A percentile compares a stretch with the other conserved stretches of the same genome.
phyloP scores from a whole-genome alignment of 2,329 filamentous ascomycete genomes.

The Bipolaris gigantea region DNA sequence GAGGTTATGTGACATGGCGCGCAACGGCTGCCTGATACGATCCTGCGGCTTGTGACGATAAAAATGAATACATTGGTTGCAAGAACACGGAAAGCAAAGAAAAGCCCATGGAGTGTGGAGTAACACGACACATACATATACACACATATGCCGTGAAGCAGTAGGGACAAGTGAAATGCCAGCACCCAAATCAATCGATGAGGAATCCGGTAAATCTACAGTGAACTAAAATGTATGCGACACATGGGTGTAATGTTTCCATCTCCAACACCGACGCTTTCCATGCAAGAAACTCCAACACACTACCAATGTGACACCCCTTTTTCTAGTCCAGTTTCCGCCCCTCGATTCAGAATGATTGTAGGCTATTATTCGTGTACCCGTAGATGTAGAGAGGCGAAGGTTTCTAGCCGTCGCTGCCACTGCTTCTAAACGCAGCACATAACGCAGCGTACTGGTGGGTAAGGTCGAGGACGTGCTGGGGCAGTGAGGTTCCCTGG shows the following conservation, averaged over 20 bases:
- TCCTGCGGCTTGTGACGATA: slow-evolving; percentile 44
- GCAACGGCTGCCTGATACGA: slow-evolving; percentile 34
- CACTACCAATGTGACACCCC: background rate
- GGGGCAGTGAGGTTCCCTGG: slow-evolving; percentile 90
- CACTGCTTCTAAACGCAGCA: slow-evolving; percentile 91
- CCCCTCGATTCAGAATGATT: background rate
- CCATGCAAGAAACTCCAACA: slow-evolving; percentile 14
- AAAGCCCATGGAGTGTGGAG: background rate
- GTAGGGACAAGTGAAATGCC: slow-evolving; percentile 5
- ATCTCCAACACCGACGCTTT: slow-evolving; percentile 17
- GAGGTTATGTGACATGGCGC: slow-evolving; percentile 32
- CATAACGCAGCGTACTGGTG: slow-evolving; percentile 96
- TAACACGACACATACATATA: background rate
- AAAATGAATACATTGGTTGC: slow-evolving; percentile 47
- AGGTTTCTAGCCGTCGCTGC: slow-evolving; percentile 71
- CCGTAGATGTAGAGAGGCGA: slow-evolving; percentile 17
- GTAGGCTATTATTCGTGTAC: slow-evolving; percentile 9
- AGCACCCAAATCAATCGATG: slow-evolving; percentile 1
- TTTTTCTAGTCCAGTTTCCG: background rate
- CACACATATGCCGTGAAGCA: background rate
- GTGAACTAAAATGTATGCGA: slow-evolving; percentile 1
- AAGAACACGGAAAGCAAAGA: slow-evolving; percentile 22
- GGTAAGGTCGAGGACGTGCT: slow-evolving; percentile 89
- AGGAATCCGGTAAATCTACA: background rate
- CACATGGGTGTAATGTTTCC: background rate